A percentile compares a stretch with the other conserved stretches of the same genome.
These are phyloP conservation scores for Vararia minispora DNA, from an alignment of 768 basidiomycete genomes.

Conservation along the genomic window DNA sequence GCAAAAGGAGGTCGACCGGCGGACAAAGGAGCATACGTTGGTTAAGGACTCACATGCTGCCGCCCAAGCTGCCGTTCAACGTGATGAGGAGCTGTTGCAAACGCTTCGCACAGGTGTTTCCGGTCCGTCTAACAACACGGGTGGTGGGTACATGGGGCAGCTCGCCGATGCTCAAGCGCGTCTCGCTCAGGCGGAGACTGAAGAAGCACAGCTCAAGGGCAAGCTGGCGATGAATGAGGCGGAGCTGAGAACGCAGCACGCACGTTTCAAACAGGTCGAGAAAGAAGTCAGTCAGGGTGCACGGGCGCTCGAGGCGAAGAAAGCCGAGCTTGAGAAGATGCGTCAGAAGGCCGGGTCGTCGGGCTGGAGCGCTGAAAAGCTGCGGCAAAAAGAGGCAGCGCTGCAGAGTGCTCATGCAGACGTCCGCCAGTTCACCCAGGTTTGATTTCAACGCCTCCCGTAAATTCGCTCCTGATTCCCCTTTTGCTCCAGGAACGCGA, in stretches of 20 bases:
- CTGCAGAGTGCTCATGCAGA: constrained; percentile 40
- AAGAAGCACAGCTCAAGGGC: constrained; percentile 72
- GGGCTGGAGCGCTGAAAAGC: constrained; percentile 72
- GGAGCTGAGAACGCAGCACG: constrained; percentile 70
- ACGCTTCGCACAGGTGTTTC: constrained; percentile 89
- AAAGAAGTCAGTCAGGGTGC: constrained; percentile 72
- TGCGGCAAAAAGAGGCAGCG: constrained; percentile 42
- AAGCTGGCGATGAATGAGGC: constrained; percentile 68
- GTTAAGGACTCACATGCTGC: constrained; percentile 62
- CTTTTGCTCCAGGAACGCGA: constrained; percentile 49
- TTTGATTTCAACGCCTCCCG: constrained; percentile 19
- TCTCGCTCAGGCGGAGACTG: constrained; percentile 65
- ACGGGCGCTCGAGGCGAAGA: constrained; percentile 53
- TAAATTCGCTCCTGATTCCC: constrained; percentile 1
- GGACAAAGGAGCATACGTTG: constrained; percentile 42
- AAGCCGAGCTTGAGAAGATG: constrained; percentile 44
- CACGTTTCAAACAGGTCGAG: constrained; percentile 72
- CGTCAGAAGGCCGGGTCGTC: constrained; percentile 41
- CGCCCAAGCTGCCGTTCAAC: constrained; percentile 48
- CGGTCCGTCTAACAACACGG: constrained; percentile 49
- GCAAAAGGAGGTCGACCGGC: constrained; percentile 41
- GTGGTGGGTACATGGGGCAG: constrained; percentile 95
- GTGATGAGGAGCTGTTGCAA: constrained; percentile 88
- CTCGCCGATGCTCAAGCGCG: constrained; percentile 75
- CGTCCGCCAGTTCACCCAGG: constrained; percentile 54